Evolutionary conservation across 176 grass and related monocot species (phyloP).

Genomic region (Saccharum officinarum): DNA sequence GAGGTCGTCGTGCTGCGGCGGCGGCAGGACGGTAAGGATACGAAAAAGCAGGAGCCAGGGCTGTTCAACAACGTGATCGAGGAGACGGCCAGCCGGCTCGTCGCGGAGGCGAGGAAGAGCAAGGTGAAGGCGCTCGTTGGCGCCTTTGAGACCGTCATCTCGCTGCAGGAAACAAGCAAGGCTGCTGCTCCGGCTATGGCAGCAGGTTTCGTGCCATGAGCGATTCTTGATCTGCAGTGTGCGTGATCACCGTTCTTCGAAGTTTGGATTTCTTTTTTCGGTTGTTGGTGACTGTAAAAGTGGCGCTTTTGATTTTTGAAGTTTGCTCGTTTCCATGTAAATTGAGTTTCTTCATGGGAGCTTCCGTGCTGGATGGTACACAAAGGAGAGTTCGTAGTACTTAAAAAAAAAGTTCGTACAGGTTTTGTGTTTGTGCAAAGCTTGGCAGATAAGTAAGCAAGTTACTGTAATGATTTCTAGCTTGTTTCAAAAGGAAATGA

Average conservation of each 20-base stretch:
- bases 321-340: not conserved
- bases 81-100: constrained; percentile 63
- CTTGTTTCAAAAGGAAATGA: not conserved
- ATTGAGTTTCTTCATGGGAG: not conserved
- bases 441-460: not conserved
- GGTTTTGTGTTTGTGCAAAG: not conserved
- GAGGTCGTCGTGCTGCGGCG: constrained; percentile 51
- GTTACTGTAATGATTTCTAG: not conserved
- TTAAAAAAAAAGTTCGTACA: too few relatives aligned
- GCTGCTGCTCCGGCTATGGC: not conserved
- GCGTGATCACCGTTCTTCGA: not conserved
- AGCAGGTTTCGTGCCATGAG: constrained; percentile 7
- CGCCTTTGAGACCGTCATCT: constrained; percentile 78
- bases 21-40: constrained; percentile 17
- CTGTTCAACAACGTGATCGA: constrained; percentile 71
- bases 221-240: constrained; percentile 9
- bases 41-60: constrained; percentile 42
- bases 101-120: constrained; percentile 53
- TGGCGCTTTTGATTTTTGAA: not conserved
- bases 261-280: not conserved
- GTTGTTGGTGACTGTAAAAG: not conserved
- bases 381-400: not conserved
- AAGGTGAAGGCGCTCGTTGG: constrained; percentile 85
- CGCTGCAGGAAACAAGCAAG: constrained; percentile 58
- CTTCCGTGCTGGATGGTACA: not conserved